Conservation (phyloP, 2,329 filamentous ascomycete species). For the Neonectria neomacrospora region DNA sequence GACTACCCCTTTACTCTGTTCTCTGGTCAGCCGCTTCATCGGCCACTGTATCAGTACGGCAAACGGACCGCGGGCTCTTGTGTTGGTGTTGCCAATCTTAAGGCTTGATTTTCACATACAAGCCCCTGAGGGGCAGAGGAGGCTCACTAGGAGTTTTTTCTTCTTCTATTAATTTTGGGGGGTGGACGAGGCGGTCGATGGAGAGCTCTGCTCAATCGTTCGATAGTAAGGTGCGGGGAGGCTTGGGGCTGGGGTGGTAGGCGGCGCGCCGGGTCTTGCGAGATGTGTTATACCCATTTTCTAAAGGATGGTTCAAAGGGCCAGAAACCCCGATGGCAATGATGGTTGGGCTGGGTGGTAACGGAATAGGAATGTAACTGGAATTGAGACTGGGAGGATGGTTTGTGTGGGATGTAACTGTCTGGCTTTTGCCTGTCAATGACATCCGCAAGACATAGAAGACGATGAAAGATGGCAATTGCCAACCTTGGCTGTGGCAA, state of each 20-base stretch:
- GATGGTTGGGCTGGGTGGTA: slow-evolving; percentile 20
- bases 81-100: slow-evolving; percentile 22
- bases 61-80: slow-evolving; percentile 24
- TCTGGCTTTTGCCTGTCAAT: slow-evolving; percentile 18
- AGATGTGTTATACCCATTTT: slow-evolving; percentile 51
- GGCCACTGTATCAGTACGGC: slow-evolving; percentile 34
- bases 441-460: slow-evolving; percentile 19
- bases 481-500: not conserved
- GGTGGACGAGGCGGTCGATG: slow-evolving; percentile 27
- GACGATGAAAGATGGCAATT: slow-evolving; percentile 5
- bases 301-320: slow-evolving; percentile 28
- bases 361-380: slow-evolving; percentile 24
- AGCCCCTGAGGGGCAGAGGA: slow-evolving; percentile 18
- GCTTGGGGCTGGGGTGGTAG: not conserved
- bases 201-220: slow-evolving; percentile 18
- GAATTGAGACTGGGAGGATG: slow-evolving; percentile 10
- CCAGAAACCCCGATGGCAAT: slow-evolving; percentile 15
- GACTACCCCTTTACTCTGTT: slow-evolving; percentile 21
- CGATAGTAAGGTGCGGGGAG: not conserved
- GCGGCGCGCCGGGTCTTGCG: slow-evolving; percentile 28
- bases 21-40: slow-evolving; percentile 22
- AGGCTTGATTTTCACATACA: slow-evolving; percentile 30
- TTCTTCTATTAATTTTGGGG: slow-evolving; percentile 35
- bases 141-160: slow-evolving; percentile 32
- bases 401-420: slow-evolving; percentile 17